A percentile compares a stretch with the other conserved stretches of the same genome.
These are phyloP conservation scores for Cylindrotheca closterium DNA, from an alignment of 108 stramenopile species.

Conservation along the genomic window DNA sequence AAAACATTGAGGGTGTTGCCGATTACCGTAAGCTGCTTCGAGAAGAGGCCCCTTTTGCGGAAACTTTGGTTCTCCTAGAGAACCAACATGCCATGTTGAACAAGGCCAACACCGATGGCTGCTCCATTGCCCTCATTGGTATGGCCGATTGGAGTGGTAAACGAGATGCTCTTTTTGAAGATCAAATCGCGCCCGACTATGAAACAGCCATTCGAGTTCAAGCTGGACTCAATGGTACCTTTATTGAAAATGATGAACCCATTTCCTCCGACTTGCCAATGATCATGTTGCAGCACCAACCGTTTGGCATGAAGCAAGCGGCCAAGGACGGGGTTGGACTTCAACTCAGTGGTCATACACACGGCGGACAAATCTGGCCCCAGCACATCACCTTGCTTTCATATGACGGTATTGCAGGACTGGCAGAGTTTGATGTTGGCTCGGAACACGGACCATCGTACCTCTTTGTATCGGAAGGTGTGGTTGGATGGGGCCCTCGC, in stretches of 20 bases:
- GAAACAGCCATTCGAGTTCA: not conserved
- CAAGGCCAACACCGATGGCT: not conserved
- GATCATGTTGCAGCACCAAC: not conserved
- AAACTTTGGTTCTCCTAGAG: not conserved
- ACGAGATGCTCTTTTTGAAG: not conserved
- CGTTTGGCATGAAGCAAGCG: not conserved
- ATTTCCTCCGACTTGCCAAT: not conserved
- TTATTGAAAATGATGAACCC: not conserved
- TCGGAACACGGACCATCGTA: not conserved
- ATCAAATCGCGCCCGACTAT: not conserved
- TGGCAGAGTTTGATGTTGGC: not conserved
- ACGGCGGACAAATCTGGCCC: not conserved
- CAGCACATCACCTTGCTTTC: not conserved
- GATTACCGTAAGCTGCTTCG: not conserved
- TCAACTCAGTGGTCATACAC: not conserved
- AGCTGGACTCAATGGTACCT: not conserved
- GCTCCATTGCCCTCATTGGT: not conserved
- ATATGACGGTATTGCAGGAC: not conserved
- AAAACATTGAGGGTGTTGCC: not conserved
- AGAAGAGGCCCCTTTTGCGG: not conserved
- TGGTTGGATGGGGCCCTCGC: not conserved
- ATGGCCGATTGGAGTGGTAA: not conserved
- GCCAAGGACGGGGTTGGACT: not conserved
- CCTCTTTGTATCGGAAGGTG: not conserved
- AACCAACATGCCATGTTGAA: not conserved